Percentiles rank a stretch among this genome's conserved stretches.
phyloP scores from a whole-genome alignment of 192 early-diverging fungal genomes.

The Coemansia sp. region DNA sequence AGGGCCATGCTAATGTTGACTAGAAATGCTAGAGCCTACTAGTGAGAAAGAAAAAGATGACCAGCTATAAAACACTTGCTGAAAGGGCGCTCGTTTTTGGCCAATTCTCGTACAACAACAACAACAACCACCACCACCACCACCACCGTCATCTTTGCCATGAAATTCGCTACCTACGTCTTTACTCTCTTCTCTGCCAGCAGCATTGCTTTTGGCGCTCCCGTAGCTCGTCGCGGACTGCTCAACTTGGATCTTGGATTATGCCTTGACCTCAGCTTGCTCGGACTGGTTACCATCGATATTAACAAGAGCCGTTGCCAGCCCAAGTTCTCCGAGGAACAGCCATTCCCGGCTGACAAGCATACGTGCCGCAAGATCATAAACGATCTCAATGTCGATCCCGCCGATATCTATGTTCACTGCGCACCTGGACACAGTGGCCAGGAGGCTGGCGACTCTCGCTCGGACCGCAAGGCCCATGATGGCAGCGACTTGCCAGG shows the following conservation, averaged over 20 bases:
- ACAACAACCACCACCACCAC: background rate
- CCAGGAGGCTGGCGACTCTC: background rate
- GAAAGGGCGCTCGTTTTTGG: background rate
- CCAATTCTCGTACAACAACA: background rate
- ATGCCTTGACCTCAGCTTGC: slow-evolving; percentile 26
- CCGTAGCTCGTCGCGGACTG: slow-evolving; percentile 18
- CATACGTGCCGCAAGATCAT: slow-evolving; percentile 2
- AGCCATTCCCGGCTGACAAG: slow-evolving; percentile 8
- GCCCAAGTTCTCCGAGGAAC: slow-evolving; percentile 14
- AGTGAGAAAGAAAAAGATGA: background rate
- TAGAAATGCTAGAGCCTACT: background rate
- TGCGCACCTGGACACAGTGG: slow-evolving; percentile 3
- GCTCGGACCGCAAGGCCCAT: background rate
- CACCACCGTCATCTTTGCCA: background rate
- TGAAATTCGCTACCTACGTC: slow-evolving; percentile 22
- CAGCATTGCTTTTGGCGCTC: background rate
- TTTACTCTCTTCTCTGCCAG: slow-evolving; percentile 9
- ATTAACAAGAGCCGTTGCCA: slow-evolving; percentile 24
- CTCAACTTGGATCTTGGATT: slow-evolving; percentile 37
- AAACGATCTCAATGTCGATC: slow-evolving; percentile 3
- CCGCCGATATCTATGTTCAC: slow-evolving; percentile 11
- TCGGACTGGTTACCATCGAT: slow-evolving; percentile 28
- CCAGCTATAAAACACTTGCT: background rate
- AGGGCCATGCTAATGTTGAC: background rate
- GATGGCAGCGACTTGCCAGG: background rate